Base-by-base conservation (phyloP, 192 early-diverging fungal genomes). In the Globomyces pollinis-pini region DNA sequence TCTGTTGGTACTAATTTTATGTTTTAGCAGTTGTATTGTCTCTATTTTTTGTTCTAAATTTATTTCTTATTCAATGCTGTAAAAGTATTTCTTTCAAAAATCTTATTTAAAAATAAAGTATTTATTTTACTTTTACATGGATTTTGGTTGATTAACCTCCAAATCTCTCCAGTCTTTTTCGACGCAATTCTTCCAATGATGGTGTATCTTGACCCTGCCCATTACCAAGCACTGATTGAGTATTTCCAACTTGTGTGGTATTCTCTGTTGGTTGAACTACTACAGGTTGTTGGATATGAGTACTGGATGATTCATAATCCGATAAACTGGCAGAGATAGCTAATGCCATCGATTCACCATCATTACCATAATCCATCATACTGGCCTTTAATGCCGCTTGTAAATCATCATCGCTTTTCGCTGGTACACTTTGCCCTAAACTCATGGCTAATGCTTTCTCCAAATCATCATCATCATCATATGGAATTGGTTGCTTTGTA, bases 321-420 rank as follows among this genome's bases (percentile, higher is more conserved):
- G 13, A 16, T 36, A 52, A 52, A 18, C 31, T 34, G 9, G 50
- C 50, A 32, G 50, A 52, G n/a, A 52, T 52, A 24, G 50, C 50
- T 7, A 52, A 16, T 7, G 50, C 50, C 6, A 52, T 15, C 7
- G 50, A 52, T 36, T 52, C 50, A 16, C 16, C 50, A 52, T 52
- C 50, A 24, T 34, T 52, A 0, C 50, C 50, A 0, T 7, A 12
- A 52, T 71, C 69, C 51, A 38, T 54, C 69, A 52, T 16, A 30
- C 69, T 71, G 7, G 28, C 65, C 41, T 42, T 35, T 9, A 71
- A 32, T 9, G 69, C 69, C 1, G 51, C 23, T 36, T 59, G 32
- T 18, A 71, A 41, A 24, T 50, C 43, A 32, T 68, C 64, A 20
- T 38, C 47, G n/a, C n/a, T n/a, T n/a, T n/a, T n/a, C n/a, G n/a